Base-by-base conservation (phyloP, 352 stramenopile genomes). In the Phytopythium delawarense region DNA sequence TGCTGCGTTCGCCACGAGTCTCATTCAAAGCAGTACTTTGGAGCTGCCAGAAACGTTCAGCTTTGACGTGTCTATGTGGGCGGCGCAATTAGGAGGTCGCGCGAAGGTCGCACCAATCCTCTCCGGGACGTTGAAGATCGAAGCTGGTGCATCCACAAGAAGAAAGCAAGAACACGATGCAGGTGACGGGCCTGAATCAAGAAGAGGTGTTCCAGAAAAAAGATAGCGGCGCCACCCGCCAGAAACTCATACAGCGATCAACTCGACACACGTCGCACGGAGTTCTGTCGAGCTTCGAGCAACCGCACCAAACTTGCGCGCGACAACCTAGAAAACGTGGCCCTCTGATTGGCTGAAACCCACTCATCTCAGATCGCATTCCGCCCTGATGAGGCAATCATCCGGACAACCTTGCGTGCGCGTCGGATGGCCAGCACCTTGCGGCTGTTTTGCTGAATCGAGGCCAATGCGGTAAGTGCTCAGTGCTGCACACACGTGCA, bases 121-220 rank as follows among this genome's bases (percentile, higher is more conserved):
- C 18, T 18, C 35, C 8, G 9, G 11, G 28, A 45, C 9, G 51
- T 57, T 57, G 51, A 57, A 57, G 51, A 45, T 45, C 28, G 28
- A 32, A 32, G n/a, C 48, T 37, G 21, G 23, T 2, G n/a, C 46
- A 25, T 52, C 46, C 25, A 20, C 28, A 18, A 18, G 30, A 40
- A 57, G 28, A 5, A 56, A 56, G 49, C 49, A 40, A 39, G 49
- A 56, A 56, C 49, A 16, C 11, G 49, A 57, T 12, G 50, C 50
- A 35, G 25, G 46, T 49, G 40, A 45, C 40, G 46, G 46, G 46
- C 11, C 46, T 2, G 7, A 11, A 49, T 25, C 7, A 20, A 49
- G 42, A 49, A 49, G 2, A 2, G n/a, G 2, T 23, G 25, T 45
- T 57, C 32, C 51, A 57, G 51, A 57, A 57, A 45, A 57, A 57